Percentiles rank a stretch among this genome's conserved stretches.
Evolutionary conservation across 1,139 yeast species (phyloP).

Genomic region (Kurtzmaniella natalensis): DNA sequence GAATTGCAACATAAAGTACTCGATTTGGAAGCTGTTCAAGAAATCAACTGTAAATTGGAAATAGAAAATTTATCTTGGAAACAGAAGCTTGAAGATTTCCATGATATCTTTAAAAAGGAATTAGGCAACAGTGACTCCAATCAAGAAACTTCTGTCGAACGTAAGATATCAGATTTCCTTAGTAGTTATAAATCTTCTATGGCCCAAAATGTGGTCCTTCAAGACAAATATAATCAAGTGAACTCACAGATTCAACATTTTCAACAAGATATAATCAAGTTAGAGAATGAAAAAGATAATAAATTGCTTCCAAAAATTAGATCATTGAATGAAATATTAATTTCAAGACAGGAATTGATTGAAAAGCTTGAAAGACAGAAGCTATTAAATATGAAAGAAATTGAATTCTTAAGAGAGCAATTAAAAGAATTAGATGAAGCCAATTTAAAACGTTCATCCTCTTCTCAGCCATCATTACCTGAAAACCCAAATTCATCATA

Average conservation of each 20-base stretch:
- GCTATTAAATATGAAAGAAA: conserved; percentile 55
- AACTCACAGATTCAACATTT: conserved; percentile 18
- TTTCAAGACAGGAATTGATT: conserved; percentile 26
- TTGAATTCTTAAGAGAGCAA: conserved; percentile 50
- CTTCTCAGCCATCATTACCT: conserved; percentile 14
- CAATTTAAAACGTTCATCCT: conserved; percentile 16
- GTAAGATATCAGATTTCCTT: conserved; percentile 25
- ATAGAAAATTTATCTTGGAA: conserved; percentile 48
- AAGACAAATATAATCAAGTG: conserved; percentile 31
- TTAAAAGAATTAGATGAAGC: conserved; percentile 30
- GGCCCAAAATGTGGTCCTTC: conserved; percentile 34
- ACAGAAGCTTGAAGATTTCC: conserved; percentile 33
- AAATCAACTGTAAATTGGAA: conserved; percentile 47
- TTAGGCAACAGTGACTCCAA: conserved; percentile 18
- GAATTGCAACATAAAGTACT: conserved; percentile 33
- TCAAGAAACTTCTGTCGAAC: conserved; percentile 16
- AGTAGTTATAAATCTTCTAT: conserved; percentile 30
- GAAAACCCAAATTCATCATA: conserved; percentile 20
- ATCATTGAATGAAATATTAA: conserved; percentile 20
- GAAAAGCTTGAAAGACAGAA: conserved; percentile 51
- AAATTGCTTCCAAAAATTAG: conserved; percentile 12
- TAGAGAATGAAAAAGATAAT: conserved; percentile 16
- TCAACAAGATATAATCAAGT: conserved; percentile 16
- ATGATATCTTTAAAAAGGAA: conserved; percentile 18
- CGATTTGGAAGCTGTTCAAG: conserved; percentile 41